Evolutionary conservation across 257 asterid species (phyloP), one percentile per base, ranked within the genome.

Genomic region (Coffea canephora): DNA sequence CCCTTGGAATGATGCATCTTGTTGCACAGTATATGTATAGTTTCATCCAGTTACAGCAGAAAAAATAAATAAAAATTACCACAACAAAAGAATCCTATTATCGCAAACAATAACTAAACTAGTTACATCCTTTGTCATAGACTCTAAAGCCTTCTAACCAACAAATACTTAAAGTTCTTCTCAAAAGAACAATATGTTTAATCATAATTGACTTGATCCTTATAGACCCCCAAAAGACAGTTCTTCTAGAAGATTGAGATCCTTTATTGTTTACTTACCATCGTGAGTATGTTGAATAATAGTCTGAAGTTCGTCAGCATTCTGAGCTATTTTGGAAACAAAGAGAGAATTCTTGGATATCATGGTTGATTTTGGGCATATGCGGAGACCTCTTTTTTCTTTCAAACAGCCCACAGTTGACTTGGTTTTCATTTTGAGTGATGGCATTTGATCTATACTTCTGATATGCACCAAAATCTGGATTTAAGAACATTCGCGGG

Each of bases 401-500:
- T 88, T 88, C 18, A 84, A 65, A 88, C 91, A 88, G 80, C 87
- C 89, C 36, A 85, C 61, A 77, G 86, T 79, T 75, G 92, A 86
- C 85, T 89, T 90, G 83, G 92, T 85, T 87, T 93, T 95, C 98
- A 95, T 91, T 84, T 84, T 93, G 80, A 95, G 75, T 64, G 96
- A 93, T 91, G 98, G 97, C 98, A 95, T 95, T 90, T 90, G 91
- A 87, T 81, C 87, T 78, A 87, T 77, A 81, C 57, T 46, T 75
- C 73, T 66, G 81, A 78, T 74, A 82, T 70, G 70, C 83, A 84
- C 81, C 82, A 66, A 86, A 61, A 82, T 89, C 77, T 80, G 62
- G 90, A 84, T 64, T 52, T 41, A 46, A 83, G 78, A 84, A 83
- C 90, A 88, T 89, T 82, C 61, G 86, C 61, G 13, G 78, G 83